Evolutionary conservation across 345 rosid genomes (phyloP).

Genomic region (Arabis alpina): DNA sequence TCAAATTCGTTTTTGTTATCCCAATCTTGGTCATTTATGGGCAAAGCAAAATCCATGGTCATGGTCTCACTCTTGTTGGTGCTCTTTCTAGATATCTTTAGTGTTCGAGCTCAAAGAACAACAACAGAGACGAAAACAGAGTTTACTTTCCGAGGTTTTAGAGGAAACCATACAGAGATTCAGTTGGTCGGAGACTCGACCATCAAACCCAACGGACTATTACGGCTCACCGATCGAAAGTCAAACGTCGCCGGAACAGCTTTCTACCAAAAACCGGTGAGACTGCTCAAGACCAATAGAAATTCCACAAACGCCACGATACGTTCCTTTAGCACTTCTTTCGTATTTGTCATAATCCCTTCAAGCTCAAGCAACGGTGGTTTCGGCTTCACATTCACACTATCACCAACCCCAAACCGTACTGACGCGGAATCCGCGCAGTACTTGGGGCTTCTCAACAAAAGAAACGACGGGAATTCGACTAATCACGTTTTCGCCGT

Average conservation of each 20-base stretch:
- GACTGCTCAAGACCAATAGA: neutral
- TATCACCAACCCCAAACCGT: conserved; percentile 50
- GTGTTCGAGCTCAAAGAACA: conserved; percentile 25
- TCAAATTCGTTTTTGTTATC: neutral
- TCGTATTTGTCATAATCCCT: conserved; percentile 55
- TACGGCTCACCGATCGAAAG: conserved; percentile 35
- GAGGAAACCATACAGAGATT: neutral
- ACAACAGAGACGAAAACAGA: conserved; percentile 7
- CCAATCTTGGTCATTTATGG: conserved; percentile 9
- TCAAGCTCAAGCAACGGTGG: conserved; percentile 51
- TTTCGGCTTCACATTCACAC: conserved; percentile 58
- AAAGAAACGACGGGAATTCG: neutral
- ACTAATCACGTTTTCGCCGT: conserved; percentile 58
- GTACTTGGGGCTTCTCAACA: conserved; percentile 56
- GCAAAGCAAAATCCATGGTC: neutral
- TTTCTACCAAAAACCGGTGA: conserved; percentile 38
- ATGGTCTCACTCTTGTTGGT: neutral
- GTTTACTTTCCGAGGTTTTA: conserved; percentile 37
- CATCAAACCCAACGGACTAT: conserved; percentile 33
- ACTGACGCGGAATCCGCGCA: conserved; percentile 45
- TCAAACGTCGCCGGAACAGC: conserved; percentile 28
- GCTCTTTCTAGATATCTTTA: conserved; percentile 8
- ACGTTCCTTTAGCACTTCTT: conserved; percentile 55
- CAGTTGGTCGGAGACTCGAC: neutral
- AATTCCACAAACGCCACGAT: conserved; percentile 22